phyloP scores from a whole-genome alignment of 1,284 basidiomycete genomes.

The Moesziomyces globuligerus region DNA sequence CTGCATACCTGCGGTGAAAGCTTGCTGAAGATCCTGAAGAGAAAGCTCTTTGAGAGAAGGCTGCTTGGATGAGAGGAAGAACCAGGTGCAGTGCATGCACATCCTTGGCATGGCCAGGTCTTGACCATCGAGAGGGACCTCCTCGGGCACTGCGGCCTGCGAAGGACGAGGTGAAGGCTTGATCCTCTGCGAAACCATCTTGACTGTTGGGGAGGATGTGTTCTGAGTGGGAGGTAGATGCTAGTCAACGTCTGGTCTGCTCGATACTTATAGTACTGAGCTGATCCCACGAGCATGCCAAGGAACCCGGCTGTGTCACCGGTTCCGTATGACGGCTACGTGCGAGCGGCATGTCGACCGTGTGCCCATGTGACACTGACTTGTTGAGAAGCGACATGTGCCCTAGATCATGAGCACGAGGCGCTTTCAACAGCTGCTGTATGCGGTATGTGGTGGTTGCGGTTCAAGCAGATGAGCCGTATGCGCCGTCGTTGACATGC shows the following conservation, averaged over 20 bases:
- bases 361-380: no score
- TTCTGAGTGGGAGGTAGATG: no score
- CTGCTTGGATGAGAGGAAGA: constrained; percentile 2
- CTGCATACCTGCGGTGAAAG: background rate
- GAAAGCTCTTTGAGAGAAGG: background rate
- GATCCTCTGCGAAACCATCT: background rate
- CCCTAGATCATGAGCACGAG: no score
- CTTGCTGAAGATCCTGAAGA: background rate
- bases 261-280: no score
- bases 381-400: no score
- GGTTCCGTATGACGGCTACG: no score
- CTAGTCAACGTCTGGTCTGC: no score
- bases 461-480: background rate
- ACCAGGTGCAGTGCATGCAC: constrained; percentile 10
- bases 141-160: background rate
- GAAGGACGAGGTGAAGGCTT: constrained; percentile 1
- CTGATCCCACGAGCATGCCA: no score
- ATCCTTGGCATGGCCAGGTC: constrained; percentile 9
- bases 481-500: constrained; percentile 7
- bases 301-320: no score
- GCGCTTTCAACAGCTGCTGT: no score
- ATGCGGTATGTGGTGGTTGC: background rate
- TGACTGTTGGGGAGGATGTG: no score
- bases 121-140: constrained; percentile 6
- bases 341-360: no score